Evolutionary conservation across 768 basidiomycete genomes (phyloP).

Genomic region (Favolaschia claudopus): DNA sequence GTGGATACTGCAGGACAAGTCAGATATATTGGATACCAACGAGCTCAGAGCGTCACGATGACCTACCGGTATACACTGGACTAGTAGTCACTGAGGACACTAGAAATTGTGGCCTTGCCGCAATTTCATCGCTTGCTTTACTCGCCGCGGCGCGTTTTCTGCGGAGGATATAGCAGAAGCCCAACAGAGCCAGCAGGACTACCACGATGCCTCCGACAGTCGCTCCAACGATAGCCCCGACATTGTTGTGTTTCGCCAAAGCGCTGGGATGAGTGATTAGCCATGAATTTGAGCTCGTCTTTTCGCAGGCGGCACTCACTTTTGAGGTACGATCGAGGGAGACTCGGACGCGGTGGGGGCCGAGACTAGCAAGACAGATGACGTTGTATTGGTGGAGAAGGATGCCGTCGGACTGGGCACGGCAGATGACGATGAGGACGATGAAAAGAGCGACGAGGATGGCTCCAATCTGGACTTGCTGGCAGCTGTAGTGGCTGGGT

Average conservation of each 20-base stretch:
- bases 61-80: neutral
- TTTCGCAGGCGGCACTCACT: neutral
- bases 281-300: neutral
- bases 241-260: neutral
- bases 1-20: too few relatives aligned
- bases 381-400: neutral
- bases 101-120: neutral
- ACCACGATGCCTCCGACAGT: neutral
- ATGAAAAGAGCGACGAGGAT: neutral
- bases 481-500: too few relatives aligned
- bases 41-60: too few relatives aligned
- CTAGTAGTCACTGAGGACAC: neutral
- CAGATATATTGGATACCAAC: too few relatives aligned
- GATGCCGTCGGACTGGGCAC: neutral
- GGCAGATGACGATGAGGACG: neutral
- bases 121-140: neutral
- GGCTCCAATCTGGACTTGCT: too few relatives aligned
- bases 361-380: too few relatives aligned
- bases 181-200: constrained; percentile 3
- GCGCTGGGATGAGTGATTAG: neutral
- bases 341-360: too few relatives aligned
- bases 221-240: constrained; percentile 4
- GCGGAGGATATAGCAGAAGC: constrained; percentile 6
- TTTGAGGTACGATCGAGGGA: neutral
- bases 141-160: neutral